Base-by-base conservation (phyloP, 306 rosid genomes). In the Arachis hypogaea region DNA sequence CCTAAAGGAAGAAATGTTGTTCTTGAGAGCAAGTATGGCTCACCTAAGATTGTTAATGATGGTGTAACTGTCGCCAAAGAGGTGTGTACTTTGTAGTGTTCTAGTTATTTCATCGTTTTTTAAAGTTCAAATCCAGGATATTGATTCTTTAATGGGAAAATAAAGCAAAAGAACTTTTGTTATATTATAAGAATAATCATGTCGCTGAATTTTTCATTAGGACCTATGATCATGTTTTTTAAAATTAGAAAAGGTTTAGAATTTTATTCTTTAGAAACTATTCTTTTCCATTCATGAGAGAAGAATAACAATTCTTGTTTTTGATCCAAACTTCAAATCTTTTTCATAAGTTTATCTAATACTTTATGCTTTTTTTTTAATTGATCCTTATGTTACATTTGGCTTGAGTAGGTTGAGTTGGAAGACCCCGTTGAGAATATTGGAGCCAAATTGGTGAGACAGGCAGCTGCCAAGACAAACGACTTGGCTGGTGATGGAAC, bases 401-500 rank as follows among this genome's bases (percentile, higher is more conserved):
- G 28, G 51, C 8, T 54, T 72, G 29, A 7, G 66, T 64, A 94
- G 99, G 99, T 94, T 78, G 99, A 92, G 73, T 87, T 95, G 88
- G 99, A 95, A 84, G 99, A 95, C 74, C 99, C 99, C 0, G 99
- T 95, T 57, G 99, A 95, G 88, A 95, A 95, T 82, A 95, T 95
- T 72, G 99, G 99, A 72, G 99, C 99, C 50, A 95, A 95, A 84
- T 72, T 95, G 80, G 99, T 95, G 77, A 88, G 99, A 72, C 99
- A 95, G 79, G 99, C 99, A 0, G 99, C 99, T 63, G 93, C 99
- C 9, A 95, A 95, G 88, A 95, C 99, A 52, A 95, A 95, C 18
- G 99, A 95, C 80, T 87, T 95, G 81, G 99, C 99, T 8, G 99
- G 99, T 78, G 99, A 95, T 44, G 99, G 99, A 54, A 95, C 99